Base-by-base conservation (phyloP, 768 basidiomycete species). In the Tremella yokohamensis region DNA sequence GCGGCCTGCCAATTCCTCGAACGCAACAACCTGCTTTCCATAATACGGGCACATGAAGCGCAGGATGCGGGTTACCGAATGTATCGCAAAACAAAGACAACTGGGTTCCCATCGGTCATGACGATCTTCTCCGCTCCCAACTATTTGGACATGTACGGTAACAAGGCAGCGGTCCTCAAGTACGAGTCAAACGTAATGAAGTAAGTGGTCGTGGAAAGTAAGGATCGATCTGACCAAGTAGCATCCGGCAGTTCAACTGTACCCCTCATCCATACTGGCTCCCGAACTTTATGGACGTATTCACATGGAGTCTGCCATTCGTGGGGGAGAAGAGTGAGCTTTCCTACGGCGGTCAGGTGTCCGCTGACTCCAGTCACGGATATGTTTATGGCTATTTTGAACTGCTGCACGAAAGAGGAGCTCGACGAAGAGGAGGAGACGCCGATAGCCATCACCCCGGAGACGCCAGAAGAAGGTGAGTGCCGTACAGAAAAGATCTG, bases 151-250 rank as follows among this genome's bases (percentile, higher is more conserved):
- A 90, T 98, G 18, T 98, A 98, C 79, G 91, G 94, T 78, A 99
- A 99, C 80, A 98, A 98, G 79, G 96, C 93, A 1, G 96, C 96
- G 0, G 93, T 99, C 19, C 84, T 99, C 72, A 98, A 98, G 79
- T 98, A 98, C 72, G 96, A 98, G 79, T 91, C 89, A 76, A 99
- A 99, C 72, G 92, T 94, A 54, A 89, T 97, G 86, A 97, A 96
- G 75, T 76, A 62, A 66, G 75, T 58, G 40, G 2, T n/a, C 42
- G n/a, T 15, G 15, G 15, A 16, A 4, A n/a, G n/a, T 15, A 45
- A 16, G 9, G 20, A 6, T 47, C 15, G 24, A 45, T 58, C 58
- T 66, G 44, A 68, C 51, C 16, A 40, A 13, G 0, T 45, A 76
- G 75, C 77, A 97, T 97, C 68, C 84, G 92, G 45, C 94, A 98